phyloP scores from a whole-genome alignment of 1,139 yeast species.

The Yamadazyma trypodendri region DNA sequence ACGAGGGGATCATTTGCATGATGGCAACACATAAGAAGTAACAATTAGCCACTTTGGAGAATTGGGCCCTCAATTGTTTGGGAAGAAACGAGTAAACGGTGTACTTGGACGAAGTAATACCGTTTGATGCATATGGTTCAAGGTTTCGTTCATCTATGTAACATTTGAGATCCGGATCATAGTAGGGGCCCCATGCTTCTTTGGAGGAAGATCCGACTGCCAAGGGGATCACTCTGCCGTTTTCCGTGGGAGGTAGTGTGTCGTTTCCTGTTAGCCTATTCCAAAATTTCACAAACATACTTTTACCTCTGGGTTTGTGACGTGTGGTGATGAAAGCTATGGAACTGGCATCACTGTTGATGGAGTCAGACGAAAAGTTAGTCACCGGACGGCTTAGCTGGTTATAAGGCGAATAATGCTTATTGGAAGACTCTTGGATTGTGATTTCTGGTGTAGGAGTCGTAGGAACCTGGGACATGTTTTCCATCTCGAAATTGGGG shows the following conservation, averaged over 20 bases:
- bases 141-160: conserved; percentile 67
- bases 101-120: conserved; percentile 85
- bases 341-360: conserved; percentile 20
- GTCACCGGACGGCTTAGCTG: conserved; percentile 20
- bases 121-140: conserved; percentile 63
- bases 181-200: conserved; percentile 25
- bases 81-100: conserved; percentile 81
- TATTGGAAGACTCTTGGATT: conserved; percentile 7
- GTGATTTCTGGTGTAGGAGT: conserved; percentile 16
- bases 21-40: conserved; percentile 85
- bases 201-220: conserved; percentile 34
- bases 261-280: conserved; percentile 40
- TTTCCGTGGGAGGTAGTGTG: conserved; percentile 51
- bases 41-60: conserved; percentile 87
- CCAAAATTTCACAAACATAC: conserved; percentile 13
- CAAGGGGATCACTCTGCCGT: conserved; percentile 79
- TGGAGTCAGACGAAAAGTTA: conserved; percentile 27
- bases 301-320: conserved; percentile 10
- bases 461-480: not conserved
- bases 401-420: conserved; percentile 15
- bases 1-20: conserved; percentile 91
- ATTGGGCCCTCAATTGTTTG: conserved; percentile 84
- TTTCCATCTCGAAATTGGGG: not conserved
- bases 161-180: conserved; percentile 23
- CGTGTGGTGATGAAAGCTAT: conserved; percentile 22